Base-by-base conservation (phyloP, 2,329 filamentous ascomycete species). In the Botryotinia calthae region DNA sequence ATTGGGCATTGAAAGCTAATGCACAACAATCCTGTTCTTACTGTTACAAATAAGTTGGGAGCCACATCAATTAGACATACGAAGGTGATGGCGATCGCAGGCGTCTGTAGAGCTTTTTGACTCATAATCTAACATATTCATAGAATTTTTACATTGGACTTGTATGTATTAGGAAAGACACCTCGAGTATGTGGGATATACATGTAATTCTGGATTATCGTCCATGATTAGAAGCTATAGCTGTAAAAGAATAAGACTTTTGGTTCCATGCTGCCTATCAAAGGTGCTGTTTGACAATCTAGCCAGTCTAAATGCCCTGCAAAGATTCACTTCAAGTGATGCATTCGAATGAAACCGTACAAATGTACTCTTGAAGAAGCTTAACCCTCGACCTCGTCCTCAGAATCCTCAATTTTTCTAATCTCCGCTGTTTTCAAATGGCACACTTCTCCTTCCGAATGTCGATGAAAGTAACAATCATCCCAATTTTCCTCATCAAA, bases 271-370 rank as follows among this genome's bases (percentile, higher is more conserved):
- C 22, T 25, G 14, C 12, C 42, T 12, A n/a, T 54, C 25, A 28
- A 28, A n/a, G 2, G 4, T 54, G 12, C 48, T 16, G 48, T 16
- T 25, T 54, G n/a, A n/a, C n/a, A n/a, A n/a, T 54, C 48, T 54
- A 54, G 25, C 25, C 48, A n/a, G 12, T 54, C 2, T 6, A n/a
- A 16, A 7, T 54, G 4, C 25, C 14, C 10, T 51, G 5, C 10
- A n/a, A 51, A 51, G 0, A n/a, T n/a, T n/a, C 12, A 0, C 25
- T n/a, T 1, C 25, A 54, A 54, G 2, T n/a, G 4, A 4, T n/a
- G 5, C 5, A 25, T 22, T 54, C 4, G 14, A n/a, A 16, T n/a
- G 25, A n/a, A 54, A 25, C 12, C 48, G 3, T 7, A 3, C 1
- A 4, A 2, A 54, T n/a, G 12, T 14, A n/a, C 12, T 54, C 12